Evolutionary conservation across 768 basidiomycete genomes (phyloP), one percentile per base, ranked within the genome.

Genomic region (Boletus coccyginus): DNA sequence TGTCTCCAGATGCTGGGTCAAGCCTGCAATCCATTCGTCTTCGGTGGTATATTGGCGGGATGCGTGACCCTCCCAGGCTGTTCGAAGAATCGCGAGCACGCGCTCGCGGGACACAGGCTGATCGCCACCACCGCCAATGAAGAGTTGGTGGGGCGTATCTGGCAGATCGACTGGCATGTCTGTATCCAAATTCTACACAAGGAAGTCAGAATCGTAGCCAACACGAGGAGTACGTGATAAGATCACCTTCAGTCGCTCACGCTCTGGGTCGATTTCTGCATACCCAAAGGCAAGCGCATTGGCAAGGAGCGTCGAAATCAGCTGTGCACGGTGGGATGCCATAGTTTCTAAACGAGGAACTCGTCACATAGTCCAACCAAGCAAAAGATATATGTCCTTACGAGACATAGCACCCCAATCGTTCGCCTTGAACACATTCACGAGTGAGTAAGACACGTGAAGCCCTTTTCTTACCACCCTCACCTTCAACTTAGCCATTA

Each of bases 401-500:
- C 85, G 83, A 46, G 84, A 84, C 48, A 86, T 71, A 0, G 84
- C 74, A 16, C 82, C 81, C 85, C 85, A 86, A 57, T 86, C 85
- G 36, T 84, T 84, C 3, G 81, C 77, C 84, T 85, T 53, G 10
- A 45, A 45, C 2, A 45, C 3, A 3, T 43, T 24, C 17, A 16
- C 9, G 7, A 41, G 27, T 52, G n/a, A 60, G 41, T 8, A 39
- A n/a, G 29, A 8, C 3, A 48, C 13, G 14, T n/a, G 35, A 33
- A 17, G 27, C 17, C 4, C 8, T 0, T 8, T 16, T 17, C 16
- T n/a, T 12, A 51, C 0, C 2, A 52, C 14, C 33, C 52, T 55
- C 47, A 81, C 85, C 76, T 86, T 86, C 40, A 86, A 62, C 55
- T 86, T 87, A n/a, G 85, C 85, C 85, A 86, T 86, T 44, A 86